A percentile compares a stretch with the other conserved stretches of the same genome.
Conservation (phyloP, 2,329 filamentous ascomycete genomes). For the Whalleya microplaca region DNA sequence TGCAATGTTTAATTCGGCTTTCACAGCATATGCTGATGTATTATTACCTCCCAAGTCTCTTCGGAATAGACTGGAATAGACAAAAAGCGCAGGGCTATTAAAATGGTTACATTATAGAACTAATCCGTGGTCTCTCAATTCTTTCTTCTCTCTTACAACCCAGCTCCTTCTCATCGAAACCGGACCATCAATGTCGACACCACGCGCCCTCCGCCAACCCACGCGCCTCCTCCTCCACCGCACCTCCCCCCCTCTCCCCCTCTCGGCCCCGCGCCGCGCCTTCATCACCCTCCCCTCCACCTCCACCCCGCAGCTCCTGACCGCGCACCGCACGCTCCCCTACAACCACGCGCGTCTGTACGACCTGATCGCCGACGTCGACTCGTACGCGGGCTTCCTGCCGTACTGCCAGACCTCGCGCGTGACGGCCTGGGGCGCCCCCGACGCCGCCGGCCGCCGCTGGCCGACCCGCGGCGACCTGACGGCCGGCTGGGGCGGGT, state of each 20-base stretch:
- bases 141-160: background rate
- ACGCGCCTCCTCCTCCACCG: background rate
- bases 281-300: conserved; percentile 22
- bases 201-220: conserved; percentile 4
- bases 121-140: no score
- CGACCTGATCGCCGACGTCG: conserved; percentile 84
- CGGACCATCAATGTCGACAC: conserved; percentile 14
- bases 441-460: conserved; percentile 42
- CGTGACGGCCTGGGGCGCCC: conserved; percentile 68
- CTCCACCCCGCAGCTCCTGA: conserved; percentile 62
- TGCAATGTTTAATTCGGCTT: background rate
- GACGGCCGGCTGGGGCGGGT: conserved; percentile 80
- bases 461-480: conserved; percentile 80
- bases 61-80: background rate
- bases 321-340: conserved; percentile 75
- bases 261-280: conserved; percentile 38
- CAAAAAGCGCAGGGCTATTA: background rate
- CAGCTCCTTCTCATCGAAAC: background rate
- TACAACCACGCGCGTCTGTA: conserved; percentile 76
- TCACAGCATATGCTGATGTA: background rate
- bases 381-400: conserved; percentile 84
- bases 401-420: conserved; percentile 82
- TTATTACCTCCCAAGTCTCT: background rate
- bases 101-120: conserved; percentile 15
- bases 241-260: conserved; percentile 21